Conservation (phyloP, 2,329 filamentous ascomycete species). For the Aspergillus tubingensis region DNA sequence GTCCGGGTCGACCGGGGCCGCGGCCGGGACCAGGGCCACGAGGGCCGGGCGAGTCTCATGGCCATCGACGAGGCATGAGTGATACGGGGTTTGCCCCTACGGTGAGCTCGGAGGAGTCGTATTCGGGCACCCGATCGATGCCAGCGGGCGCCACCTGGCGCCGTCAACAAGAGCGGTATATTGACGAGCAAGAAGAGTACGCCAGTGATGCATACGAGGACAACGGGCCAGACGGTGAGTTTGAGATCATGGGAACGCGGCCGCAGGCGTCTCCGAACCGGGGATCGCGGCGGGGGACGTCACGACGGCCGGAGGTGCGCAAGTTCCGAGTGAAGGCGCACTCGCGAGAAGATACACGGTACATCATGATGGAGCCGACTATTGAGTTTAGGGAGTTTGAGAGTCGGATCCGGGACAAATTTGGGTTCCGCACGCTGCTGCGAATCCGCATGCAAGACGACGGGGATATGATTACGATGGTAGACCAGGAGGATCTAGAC, state of each 20-base stretch:
- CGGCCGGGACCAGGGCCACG: conserved; percentile 23
- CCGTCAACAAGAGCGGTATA: conserved; percentile 61
- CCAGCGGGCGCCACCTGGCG: conserved; percentile 46
- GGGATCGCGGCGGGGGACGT: conserved; percentile 31
- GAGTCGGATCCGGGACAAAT: conserved; percentile 81
- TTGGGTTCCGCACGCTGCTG: conserved; percentile 63
- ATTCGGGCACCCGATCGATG: conserved; percentile 66
- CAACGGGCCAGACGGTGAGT: conserved; percentile 66
- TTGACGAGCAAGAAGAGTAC: conserved; percentile 78
- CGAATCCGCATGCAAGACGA: conserved; percentile 90
- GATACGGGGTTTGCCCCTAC: conserved; percentile 32
- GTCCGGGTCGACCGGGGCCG: conserved; percentile 37
- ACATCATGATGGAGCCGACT: conserved; percentile 78
- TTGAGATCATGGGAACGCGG: conserved; percentile 69
- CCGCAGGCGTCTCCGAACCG: conserved; percentile 34
- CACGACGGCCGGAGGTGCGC: conserved; percentile 62
- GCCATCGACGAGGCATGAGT: conserved; percentile 34
- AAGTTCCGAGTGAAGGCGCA: conserved; percentile 93
- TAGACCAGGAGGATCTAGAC: conserved; percentile 92
- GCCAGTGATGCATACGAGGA: conserved; percentile 70
- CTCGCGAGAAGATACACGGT: conserved; percentile 79
- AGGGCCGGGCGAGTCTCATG: conserved; percentile 28
- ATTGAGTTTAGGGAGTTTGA: conserved; percentile 77
- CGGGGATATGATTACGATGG: conserved; percentile 95
- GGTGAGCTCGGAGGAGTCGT: conserved; percentile 47